Percentiles rank a stretch among this genome's conserved stretches.
phyloP scores from a whole-genome alignment of 2,329 filamentous ascomycete species.

The Sporothrix globosa region DNA sequence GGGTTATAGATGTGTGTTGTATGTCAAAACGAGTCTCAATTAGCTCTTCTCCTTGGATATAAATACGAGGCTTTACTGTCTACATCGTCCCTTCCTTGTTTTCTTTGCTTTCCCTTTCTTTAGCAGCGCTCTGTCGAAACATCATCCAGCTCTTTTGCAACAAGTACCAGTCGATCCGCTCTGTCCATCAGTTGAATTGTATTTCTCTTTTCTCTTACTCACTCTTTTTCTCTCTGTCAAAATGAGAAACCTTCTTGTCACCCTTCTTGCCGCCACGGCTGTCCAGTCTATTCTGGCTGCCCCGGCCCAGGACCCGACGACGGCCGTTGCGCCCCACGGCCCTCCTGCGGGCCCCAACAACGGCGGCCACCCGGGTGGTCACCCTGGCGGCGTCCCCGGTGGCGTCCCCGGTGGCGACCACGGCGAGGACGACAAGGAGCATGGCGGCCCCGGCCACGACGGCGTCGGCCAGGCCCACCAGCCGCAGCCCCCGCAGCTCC shows the following conservation, averaged over 20 bases:
- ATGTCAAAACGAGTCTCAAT: not conserved
- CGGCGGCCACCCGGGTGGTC: no score
- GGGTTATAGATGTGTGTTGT: not conserved
- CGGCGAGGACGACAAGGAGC: not conserved
- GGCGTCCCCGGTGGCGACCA: not conserved
- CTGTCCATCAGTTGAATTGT: not conserved
- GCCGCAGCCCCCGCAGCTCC: not conserved
- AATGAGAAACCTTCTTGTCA: conserved; percentile 25
- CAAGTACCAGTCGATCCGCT: not conserved
- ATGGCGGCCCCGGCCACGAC: not conserved
- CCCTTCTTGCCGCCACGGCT: conserved; percentile 27
- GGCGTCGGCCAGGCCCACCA: not conserved
- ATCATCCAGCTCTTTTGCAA: conserved; percentile 3
- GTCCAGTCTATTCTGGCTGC: conserved; percentile 23
- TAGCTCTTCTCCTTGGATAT: not conserved
- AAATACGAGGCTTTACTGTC: not conserved
- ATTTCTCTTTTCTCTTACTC: not conserved
- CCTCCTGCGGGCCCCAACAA: conserved; percentile 1
- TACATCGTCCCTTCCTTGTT: not conserved
- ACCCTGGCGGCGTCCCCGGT: not conserved
- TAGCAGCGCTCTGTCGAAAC: not conserved
- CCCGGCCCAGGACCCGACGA: conserved; percentile 14
- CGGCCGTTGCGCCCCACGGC: conserved; percentile 41
- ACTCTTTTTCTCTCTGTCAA: no score
- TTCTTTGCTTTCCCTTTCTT: not conserved